Evolutionary conservation across 495 filamentous ascomycete species (phyloP).

Genomic region (Xylaria grammica): DNA sequence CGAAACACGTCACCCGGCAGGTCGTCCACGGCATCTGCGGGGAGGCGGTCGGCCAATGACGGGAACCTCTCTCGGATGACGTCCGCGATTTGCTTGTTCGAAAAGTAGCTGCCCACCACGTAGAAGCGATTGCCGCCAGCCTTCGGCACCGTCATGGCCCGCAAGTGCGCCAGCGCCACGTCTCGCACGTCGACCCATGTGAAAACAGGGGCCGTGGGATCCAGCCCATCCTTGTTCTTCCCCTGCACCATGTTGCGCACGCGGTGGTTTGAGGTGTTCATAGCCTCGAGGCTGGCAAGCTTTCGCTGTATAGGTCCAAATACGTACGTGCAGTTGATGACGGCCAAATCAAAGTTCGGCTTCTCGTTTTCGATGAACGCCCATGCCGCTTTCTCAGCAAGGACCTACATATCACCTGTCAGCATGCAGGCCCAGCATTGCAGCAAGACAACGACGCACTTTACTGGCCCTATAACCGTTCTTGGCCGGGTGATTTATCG

Average conservation of each 20-base stretch:
- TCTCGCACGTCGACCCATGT: constrained; percentile 50
- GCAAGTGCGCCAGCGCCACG: constrained; percentile 49
- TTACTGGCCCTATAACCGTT: constrained; percentile 49
- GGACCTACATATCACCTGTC: constrained; percentile 16
- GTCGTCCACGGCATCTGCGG: constrained; percentile 38
- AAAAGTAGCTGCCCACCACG: constrained; percentile 47
- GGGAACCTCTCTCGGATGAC: constrained; percentile 35
- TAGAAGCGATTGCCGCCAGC: constrained; percentile 53
- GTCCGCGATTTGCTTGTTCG: constrained; percentile 46
- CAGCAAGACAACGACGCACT: constrained; percentile 22
- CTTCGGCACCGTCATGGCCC: constrained; percentile 43
- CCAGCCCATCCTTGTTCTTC: constrained; percentile 32
- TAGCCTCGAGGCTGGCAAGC: constrained; percentile 29
- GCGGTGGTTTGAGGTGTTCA: constrained; percentile 56
- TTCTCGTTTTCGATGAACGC: constrained; percentile 38
- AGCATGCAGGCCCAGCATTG: constrained; percentile 6
- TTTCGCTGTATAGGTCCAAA: constrained; percentile 50
- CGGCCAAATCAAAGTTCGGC: constrained; percentile 48
- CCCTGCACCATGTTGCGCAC: constrained; percentile 48
- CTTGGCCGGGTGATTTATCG: constrained; percentile 22
- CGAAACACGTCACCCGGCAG: constrained; percentile 43
- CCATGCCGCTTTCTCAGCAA: constrained; percentile 55
- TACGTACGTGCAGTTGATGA: constrained; percentile 51
- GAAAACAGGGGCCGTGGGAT: constrained; percentile 49
- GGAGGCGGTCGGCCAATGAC: constrained; percentile 33